A percentile compares a stretch with the other conserved stretches of the same genome.
Conservation (phyloP, 208 protist genomes). For the Acanthamoeba royreba region DNA sequence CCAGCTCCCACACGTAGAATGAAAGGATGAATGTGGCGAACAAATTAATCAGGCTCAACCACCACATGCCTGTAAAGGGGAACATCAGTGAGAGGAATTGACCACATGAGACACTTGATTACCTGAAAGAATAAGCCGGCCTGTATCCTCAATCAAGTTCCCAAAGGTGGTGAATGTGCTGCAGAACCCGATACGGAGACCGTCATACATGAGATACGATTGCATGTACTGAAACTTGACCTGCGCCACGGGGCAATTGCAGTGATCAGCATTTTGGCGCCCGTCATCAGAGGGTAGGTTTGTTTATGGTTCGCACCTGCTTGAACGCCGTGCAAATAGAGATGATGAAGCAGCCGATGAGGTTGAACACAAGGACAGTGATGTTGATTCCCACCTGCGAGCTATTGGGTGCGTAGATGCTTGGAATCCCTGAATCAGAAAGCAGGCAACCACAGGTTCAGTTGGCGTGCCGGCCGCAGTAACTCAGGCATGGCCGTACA, state of each 20-base stretch:
- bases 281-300: background rate
- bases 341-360: constrained; percentile 24
- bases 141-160: constrained; percentile 58
- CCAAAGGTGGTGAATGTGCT: constrained; percentile 65
- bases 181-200: constrained; percentile 36
- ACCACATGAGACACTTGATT: background rate
- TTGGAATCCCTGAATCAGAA: constrained; percentile 28
- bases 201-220: constrained; percentile 53
- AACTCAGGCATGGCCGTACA: too few relatives aligned
- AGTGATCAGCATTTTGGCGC: background rate
- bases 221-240: constrained; percentile 57
- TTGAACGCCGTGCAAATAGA: constrained; percentile 16
- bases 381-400: background rate
- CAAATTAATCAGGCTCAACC: background rate
- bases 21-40: background rate
- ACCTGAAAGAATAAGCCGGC: constrained; percentile 39
- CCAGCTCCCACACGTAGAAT: background rate
- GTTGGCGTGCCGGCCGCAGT: too few relatives aligned
- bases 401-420: background rate
- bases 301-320: background rate
- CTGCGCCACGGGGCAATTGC: background rate
- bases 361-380: background rate
- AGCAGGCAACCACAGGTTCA: too few relatives aligned
- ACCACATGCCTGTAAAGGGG: background rate
- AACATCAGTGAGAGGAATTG: background rate